Conservation (phyloP, 805 yeast species). For the Zygosaccharomyces pseudorouxii region DNA sequence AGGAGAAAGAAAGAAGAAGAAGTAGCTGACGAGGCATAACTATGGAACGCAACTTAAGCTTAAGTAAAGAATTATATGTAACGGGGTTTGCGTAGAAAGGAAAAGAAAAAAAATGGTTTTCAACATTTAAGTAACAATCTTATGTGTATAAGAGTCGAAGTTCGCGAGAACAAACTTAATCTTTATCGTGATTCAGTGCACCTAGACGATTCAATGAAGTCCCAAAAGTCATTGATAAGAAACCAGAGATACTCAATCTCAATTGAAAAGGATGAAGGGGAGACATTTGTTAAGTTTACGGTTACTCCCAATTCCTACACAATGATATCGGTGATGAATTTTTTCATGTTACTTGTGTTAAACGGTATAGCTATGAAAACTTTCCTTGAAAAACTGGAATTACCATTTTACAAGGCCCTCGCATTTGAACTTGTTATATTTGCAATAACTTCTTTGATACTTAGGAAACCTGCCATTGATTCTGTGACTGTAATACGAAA, state of each 20-base stretch:
- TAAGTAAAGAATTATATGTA: background rate
- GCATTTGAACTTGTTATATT: background rate
- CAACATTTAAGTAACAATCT: background rate
- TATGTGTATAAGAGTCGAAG: background rate
- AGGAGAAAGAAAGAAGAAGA: constrained; percentile 35
- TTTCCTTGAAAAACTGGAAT: background rate
- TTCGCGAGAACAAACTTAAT: background rate
- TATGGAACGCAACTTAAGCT: background rate
- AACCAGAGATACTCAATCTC: constrained; percentile 6
- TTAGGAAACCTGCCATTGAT: constrained; percentile 23
- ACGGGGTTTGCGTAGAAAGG: background rate
- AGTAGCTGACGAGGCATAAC: constrained; percentile 11
- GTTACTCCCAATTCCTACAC: constrained; percentile 12
- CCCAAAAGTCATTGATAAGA: background rate
- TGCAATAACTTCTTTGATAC: constrained; percentile 1
- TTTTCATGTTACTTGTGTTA: background rate
- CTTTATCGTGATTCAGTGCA: background rate
- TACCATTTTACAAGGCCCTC: background rate
- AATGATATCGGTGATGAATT: constrained; percentile 1
- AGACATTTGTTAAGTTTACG: constrained; percentile 13
- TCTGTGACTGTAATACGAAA: constrained; percentile 22
- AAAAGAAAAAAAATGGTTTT: background rate
- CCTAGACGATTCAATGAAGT: background rate
- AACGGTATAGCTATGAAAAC: background rate
- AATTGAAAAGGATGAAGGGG: constrained; percentile 8